phyloP scores from a whole-genome alignment of 2,329 filamentous ascomycete species.

The Fusarium proliferatum region DNA sequence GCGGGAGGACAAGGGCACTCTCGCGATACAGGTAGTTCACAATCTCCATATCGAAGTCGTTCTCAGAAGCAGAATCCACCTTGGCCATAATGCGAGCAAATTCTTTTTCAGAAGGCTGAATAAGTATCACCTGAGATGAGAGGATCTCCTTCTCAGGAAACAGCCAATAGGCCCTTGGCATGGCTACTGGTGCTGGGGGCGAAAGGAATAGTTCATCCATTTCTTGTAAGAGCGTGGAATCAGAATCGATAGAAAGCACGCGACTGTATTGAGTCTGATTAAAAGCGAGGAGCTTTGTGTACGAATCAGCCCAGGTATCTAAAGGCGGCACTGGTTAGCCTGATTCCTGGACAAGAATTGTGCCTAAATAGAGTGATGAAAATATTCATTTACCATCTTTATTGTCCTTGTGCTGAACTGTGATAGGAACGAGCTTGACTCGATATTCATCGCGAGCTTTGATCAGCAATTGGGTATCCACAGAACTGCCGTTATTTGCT shows the following conservation, averaged over 20 bases:
- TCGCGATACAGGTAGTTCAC: slow-evolving; percentile 71
- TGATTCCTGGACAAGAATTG: fast-evolving
- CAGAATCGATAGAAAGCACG: slow-evolving; percentile 68
- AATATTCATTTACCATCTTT: slow-evolving; percentile 49
- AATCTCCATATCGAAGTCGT: slow-evolving; percentile 74
- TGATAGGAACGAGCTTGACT: slow-evolving; percentile 57
- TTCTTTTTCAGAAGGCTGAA: slow-evolving; percentile 69
- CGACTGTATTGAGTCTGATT: slow-evolving; percentile 70
- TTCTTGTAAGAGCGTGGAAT: slow-evolving; percentile 68
- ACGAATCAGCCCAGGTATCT: slow-evolving; percentile 71
- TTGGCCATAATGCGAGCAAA: slow-evolving; percentile 52
- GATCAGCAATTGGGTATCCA: slow-evolving; percentile 51
- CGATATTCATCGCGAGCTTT: slow-evolving; percentile 58
- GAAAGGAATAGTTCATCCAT: slow-evolving; percentile 80
- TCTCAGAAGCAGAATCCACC: slow-evolving; percentile 38
- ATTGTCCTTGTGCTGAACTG: slow-evolving; percentile 51
- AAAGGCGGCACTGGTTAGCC: background rate
- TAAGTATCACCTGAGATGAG: slow-evolving; percentile 69
- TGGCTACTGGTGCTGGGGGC: slow-evolving; percentile 69
- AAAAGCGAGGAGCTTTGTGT: slow-evolving; percentile 76
- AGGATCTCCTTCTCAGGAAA: slow-evolving; percentile 63
- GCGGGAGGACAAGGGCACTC: slow-evolving; percentile 70
- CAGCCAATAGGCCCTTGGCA: slow-evolving; percentile 79
- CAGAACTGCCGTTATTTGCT: slow-evolving; percentile 38
- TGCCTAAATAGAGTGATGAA: fast-evolving